Evolutionary conservation across 805 yeast species (phyloP).

Genomic region (Ogataea sp.): DNA sequence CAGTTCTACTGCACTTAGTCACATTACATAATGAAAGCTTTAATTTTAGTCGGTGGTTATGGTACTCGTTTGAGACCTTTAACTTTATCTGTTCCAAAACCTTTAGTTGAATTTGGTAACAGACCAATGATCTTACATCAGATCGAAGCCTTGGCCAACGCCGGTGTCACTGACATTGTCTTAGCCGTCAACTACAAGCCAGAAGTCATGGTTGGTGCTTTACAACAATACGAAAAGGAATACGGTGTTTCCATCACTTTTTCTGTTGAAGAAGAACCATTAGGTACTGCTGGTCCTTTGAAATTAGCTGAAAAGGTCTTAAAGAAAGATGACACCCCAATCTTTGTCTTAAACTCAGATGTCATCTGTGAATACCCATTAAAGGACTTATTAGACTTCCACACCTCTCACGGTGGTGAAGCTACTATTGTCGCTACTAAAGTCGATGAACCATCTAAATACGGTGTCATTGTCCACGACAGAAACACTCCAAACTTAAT

Average conservation of each 20-base stretch:
- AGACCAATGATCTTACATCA: slow-evolving; percentile 99
- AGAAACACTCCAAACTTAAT: slow-evolving; percentile 90
- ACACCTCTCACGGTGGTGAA: slow-evolving; percentile 90
- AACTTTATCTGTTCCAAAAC: slow-evolving; percentile 91
- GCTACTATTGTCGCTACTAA: slow-evolving; percentile 99
- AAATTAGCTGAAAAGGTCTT: slow-evolving; percentile 92
- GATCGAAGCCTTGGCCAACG: slow-evolving; percentile 94
- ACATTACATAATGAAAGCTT: slow-evolving; percentile 65
- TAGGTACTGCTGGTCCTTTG: slow-evolving; percentile 99
- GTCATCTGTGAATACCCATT: slow-evolving; percentile 99
- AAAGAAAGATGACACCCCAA: slow-evolving; percentile 92
- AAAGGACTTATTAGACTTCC: slow-evolving; percentile 85
- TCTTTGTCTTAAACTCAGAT: slow-evolving; percentile 96
- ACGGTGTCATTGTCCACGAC: slow-evolving; percentile 99
- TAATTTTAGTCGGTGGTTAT: slow-evolving; percentile 98
- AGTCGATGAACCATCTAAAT: slow-evolving; percentile 98
- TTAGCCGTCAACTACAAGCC: slow-evolving; percentile 99
- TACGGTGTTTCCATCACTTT: slow-evolving; percentile 94
- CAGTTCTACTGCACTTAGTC: slow-evolving; percentile 2
- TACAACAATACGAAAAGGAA: slow-evolving; percentile 88
- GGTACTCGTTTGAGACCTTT: slow-evolving; percentile 99
- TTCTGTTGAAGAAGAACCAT: slow-evolving; percentile 98
- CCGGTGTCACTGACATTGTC: slow-evolving; percentile 98
- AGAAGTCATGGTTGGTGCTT: slow-evolving; percentile 95
- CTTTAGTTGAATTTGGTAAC: slow-evolving; percentile 96